Evolutionary conservation across 2,329 filamentous ascomycete genomes (phyloP).

Genomic region (Arthroderma sp.): DNA sequence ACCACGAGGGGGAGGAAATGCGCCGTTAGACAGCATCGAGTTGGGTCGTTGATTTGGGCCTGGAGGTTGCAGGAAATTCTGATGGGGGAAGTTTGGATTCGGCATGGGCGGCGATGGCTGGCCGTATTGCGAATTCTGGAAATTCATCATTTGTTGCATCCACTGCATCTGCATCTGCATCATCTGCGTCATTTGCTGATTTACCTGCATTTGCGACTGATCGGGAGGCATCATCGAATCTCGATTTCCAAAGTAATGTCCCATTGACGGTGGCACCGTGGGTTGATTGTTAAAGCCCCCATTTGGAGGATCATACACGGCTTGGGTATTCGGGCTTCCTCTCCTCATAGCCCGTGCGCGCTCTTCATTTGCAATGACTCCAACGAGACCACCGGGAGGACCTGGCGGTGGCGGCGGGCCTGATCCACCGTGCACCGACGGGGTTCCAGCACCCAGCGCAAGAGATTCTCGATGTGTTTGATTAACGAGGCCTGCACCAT

Average conservation of each 20-base stretch:
- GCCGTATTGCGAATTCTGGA: conserved; percentile 43
- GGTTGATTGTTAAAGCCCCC: neutral
- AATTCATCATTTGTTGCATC: conserved; percentile 55
- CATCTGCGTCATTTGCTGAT: conserved; percentile 71
- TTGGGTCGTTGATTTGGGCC: conserved; percentile 30
- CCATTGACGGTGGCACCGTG: neutral
- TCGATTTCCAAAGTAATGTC: neutral
- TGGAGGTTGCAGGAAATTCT: conserved; percentile 16
- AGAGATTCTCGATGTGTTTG: conserved; percentile 61
- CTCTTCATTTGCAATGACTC: conserved; percentile 78
- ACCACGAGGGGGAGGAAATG: conserved; percentile 13
- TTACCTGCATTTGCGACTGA: conserved; percentile 66
- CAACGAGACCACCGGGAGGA: conserved; percentile 67
- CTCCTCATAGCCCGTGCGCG: conserved; percentile 62
- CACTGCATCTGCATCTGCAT: conserved; percentile 94
- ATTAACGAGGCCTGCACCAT: conserved; percentile 63
- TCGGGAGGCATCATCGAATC: conserved; percentile 27
- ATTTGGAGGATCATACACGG: conserved; percentile 9
- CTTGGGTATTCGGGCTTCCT: conserved; percentile 59
- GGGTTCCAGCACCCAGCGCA: conserved; percentile 49
- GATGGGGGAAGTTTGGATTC: conserved; percentile 13
- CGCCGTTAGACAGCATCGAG: conserved; percentile 32
- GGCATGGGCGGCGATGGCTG: conserved; percentile 15
- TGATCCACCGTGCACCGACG: conserved; percentile 28
- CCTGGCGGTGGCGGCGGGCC: conserved; percentile 21